These are phyloP conservation scores for Scorias spongiosa DNA, from an alignment of 2,329 filamentous ascomycete species.

Conservation along the genomic window DNA sequence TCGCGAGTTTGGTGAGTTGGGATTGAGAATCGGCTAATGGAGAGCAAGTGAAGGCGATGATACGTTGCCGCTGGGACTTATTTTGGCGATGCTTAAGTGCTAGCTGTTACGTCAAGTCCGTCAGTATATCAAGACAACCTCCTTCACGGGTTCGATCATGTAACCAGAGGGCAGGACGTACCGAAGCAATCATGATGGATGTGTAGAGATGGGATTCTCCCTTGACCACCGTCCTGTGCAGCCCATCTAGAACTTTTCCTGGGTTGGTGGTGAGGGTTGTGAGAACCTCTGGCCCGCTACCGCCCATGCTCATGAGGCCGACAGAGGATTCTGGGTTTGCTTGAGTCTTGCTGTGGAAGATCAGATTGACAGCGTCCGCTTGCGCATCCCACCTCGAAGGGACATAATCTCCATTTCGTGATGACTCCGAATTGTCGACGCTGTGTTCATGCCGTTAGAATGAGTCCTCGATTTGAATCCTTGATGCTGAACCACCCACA, in stretches of 20 bases:
- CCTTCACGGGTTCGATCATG: background rate
- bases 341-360: slow-evolving; percentile 91
- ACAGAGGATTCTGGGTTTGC: slow-evolving; percentile 94
- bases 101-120: slow-evolving; percentile 42
- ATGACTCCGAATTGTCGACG: slow-evolving; percentile 98
- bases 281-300: slow-evolving; percentile 90
- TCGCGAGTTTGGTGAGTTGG: slow-evolving; percentile 73
- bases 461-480: slow-evolving; percentile 9
- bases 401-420: slow-evolving; percentile 83
- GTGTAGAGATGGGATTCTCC: slow-evolving; percentile 80
- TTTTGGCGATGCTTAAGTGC: slow-evolving; percentile 97
- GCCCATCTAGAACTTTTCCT: slow-evolving; percentile 82
- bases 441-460: slow-evolving; percentile 23
- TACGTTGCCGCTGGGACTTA: slow-evolving; percentile 88
- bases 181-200: slow-evolving; percentile 85
- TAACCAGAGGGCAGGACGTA: slow-evolving; percentile 35
- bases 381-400: slow-evolving; percentile 94
- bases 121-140: background rate
- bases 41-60: slow-evolving; percentile 94
- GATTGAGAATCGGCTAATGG: slow-evolving; percentile 82
- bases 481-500: slow-evolving; percentile 31
- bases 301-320: slow-evolving; percentile 97
- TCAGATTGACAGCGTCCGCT: slow-evolving; percentile 82
- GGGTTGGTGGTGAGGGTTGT: slow-evolving; percentile 93
- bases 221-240: slow-evolving; percentile 88